Evolutionary conservation across 2,329 filamentous ascomycete genomes (phyloP), one percentile per base, ranked within the genome.

Genomic region (Paecilomyces niveus): DNA sequence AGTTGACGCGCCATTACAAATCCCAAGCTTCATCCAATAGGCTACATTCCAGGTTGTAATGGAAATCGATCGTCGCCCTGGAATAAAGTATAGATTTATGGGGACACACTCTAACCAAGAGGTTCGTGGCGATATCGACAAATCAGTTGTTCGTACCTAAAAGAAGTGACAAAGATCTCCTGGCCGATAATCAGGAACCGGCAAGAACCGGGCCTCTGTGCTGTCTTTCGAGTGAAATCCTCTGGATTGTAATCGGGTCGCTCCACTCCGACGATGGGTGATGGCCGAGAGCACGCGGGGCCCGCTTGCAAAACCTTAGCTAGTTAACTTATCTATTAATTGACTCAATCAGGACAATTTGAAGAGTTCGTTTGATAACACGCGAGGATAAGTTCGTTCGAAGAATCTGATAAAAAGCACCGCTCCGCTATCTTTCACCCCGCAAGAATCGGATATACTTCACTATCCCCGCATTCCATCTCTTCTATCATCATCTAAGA

Each of bases 161-260:
- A 33, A 33, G 13, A 33, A 33, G 32, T 29, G 26, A 29, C 10
- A 33, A 33, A 33, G 8, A 13, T 33, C 32, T 13, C 32, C 32
- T 33, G 32, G 32, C 8, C 6, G 15, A 45, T 45, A 45, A 45
- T 45, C 39, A 45, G 39, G 39, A 21, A 45, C 39, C 39, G 9
- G 39, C 9, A 2, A 18, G n/a, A 45, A 45, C n/a, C n/a, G 39
- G 39, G 15, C 35, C n/a, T 39, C 35, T 13, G 35, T n/a, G 35
- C 35, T 39, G 35, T 39, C 39, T 45, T 45, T n/a, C 39, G 18
- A 33, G 8, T 39, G 15, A 39, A 10, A 39, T n/a, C 15, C 35
- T 39, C 35, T 15, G 39, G 9, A 35, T 26, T 32, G 39, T 8
- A 31, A 52, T 56, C 54, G 54, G 54, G 51, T 56, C 54, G 54